Evolutionary conservation across 2,329 filamentous ascomycete genomes (phyloP).

Genomic region (Neofusicoccum cordaticola): DNA sequence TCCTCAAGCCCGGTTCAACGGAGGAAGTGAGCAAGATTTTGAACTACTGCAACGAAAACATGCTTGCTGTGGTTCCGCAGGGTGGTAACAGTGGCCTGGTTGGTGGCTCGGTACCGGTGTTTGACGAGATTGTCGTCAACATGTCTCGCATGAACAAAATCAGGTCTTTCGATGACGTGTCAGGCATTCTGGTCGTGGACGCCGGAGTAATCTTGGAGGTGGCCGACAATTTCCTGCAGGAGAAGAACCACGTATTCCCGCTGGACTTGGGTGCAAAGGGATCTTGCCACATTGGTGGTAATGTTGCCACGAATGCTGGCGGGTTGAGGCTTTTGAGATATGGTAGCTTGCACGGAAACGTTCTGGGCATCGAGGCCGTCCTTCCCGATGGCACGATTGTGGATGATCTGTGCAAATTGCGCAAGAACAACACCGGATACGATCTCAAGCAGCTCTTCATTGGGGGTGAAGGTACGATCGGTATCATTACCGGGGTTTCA

Average conservation of each 20-base stretch:
- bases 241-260: conserved; percentile 86
- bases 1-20: conserved; percentile 79
- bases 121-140: conserved; percentile 96
- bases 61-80: conserved; percentile 91
- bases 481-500: conserved; percentile 86
- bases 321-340: conserved; percentile 87
- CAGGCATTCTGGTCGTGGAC: conserved; percentile 84
- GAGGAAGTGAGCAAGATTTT: conserved; percentile 88
- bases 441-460: conserved; percentile 97
- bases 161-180: conserved; percentile 87
- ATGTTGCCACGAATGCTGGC: conserved; percentile 93
- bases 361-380: conserved; percentile 89
- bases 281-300: conserved; percentile 93
- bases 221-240: conserved; percentile 79
- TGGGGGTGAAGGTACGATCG: conserved; percentile 90
- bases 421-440: conserved; percentile 99
- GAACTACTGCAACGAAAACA: conserved; percentile 91
- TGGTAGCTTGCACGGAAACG: conserved; percentile 88
- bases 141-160: conserved; percentile 88
- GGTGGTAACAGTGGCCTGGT: conserved; percentile 96
- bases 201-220: conserved; percentile 88
- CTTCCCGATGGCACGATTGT: conserved; percentile 90
- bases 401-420: conserved; percentile 79
- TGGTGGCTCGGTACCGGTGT: conserved; percentile 92
- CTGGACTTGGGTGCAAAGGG: conserved; percentile 97